Conservation (phyloP, 139 green algal genomes). For the Spirogloea muscicola region DNA sequence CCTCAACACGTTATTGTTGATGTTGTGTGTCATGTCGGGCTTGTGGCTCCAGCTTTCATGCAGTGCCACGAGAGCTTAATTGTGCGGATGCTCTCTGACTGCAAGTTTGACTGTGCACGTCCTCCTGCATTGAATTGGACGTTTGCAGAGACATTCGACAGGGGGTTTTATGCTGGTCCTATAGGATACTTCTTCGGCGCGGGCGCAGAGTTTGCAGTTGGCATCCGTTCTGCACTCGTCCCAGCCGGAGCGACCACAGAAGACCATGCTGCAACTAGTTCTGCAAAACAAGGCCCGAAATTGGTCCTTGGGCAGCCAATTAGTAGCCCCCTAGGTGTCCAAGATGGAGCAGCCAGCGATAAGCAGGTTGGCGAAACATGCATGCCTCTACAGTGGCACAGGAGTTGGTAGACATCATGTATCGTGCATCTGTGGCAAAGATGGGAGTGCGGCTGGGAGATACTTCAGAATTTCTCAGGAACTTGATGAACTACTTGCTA, state of each 20-base stretch:
- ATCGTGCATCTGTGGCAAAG: too few species aligned
- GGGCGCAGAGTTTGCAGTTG: conserved; percentile 91
- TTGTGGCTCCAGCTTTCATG: not conserved
- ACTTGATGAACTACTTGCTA: too few species aligned
- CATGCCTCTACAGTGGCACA: too few species aligned
- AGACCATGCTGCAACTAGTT: not conserved
- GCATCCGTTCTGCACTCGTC: conserved; percentile 91
- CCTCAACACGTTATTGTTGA: not conserved
- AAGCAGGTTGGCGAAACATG: too few species aligned
- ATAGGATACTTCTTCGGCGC: conserved; percentile 84
- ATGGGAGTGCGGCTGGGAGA: too few species aligned
- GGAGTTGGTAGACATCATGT: too few species aligned
- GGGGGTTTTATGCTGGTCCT: conserved; percentile 91
- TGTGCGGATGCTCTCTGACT: not conserved
- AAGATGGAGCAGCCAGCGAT: too few species aligned
- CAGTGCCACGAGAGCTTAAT: not conserved
- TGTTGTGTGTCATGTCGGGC: not conserved
- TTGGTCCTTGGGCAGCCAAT: too few species aligned
- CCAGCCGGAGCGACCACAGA: conserved; percentile 15
- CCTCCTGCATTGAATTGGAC: not conserved
- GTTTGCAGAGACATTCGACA: conserved; percentile 82
- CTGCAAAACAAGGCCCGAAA: too few species aligned
- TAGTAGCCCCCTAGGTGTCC: conserved; percentile 10
- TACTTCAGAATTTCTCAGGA: too few species aligned
- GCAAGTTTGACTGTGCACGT: not conserved